phyloP scores from a whole-genome alignment of 192 early-diverging fungal species.

The Coemansia sp. region DNA sequence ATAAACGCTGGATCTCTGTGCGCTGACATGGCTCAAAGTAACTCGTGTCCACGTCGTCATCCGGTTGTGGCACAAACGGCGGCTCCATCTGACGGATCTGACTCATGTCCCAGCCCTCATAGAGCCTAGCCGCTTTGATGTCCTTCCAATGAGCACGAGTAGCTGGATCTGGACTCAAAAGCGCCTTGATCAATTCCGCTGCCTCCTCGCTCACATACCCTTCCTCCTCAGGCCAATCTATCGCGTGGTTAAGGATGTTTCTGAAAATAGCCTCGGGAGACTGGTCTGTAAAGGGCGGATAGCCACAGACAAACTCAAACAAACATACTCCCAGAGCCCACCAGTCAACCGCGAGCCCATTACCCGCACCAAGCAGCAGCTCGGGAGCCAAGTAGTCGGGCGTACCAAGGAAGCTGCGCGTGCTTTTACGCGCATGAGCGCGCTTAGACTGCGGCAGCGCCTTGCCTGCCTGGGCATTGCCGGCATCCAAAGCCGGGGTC shows the following conservation, averaged over 20 bases:
- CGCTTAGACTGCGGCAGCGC: conserved; percentile 46
- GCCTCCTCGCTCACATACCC: conserved; percentile 60
- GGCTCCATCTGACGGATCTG: conserved; percentile 71
- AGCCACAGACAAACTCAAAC: conserved; percentile 86
- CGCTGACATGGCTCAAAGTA: conserved; percentile 87
- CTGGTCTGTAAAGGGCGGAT: conserved; percentile 89
- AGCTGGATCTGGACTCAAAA: conserved; percentile 71
- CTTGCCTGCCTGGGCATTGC: conserved; percentile 20
- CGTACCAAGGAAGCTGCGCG: conserved; percentile 65
- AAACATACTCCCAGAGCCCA: conserved; percentile 92
- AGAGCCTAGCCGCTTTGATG: conserved; percentile 71
- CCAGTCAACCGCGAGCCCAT: conserved; percentile 89
- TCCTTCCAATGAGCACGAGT: conserved; percentile 61
- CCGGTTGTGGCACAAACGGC: conserved; percentile 80
- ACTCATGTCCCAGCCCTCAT: conserved; percentile 71
- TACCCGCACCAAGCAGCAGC: conserved; percentile 79
- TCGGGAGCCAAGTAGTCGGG: conserved; percentile 96
- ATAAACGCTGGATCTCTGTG: conserved; percentile 75
- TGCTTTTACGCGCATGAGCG: conserved; percentile 46
- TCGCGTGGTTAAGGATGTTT: conserved; percentile 75
- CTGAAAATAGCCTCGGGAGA: conserved; percentile 80
- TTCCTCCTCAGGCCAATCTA: conserved; percentile 56
- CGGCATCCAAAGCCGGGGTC: conserved; percentile 10
- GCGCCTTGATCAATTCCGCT: conserved; percentile 65
- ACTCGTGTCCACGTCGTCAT: conserved; percentile 81